Evolutionary conservation across 2,329 filamentous ascomycete species (phyloP).

Genomic region (Zymoseptoria ardabiliae): DNA sequence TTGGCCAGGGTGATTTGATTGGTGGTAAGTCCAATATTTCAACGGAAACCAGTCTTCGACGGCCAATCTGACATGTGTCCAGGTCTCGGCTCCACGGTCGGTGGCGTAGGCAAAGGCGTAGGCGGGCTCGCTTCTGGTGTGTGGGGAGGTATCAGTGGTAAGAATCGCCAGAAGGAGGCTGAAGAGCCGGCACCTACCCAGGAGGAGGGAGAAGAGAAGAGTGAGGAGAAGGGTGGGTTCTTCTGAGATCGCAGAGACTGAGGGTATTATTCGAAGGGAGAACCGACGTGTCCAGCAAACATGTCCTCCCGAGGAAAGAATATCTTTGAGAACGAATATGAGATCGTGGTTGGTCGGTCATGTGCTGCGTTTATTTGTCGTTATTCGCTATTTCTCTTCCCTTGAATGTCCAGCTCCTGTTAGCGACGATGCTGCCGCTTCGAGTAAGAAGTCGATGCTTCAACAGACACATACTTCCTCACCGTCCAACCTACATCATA

Average conservation of each 20-base stretch:
- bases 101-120: conserved; percentile 29
- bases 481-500: not conserved
- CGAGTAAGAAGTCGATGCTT: too few species aligned
- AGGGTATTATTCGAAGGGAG: not conserved
- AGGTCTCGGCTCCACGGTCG: conserved; percentile 33
- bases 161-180: conserved; percentile 17
- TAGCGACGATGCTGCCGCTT: too few species aligned
- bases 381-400: too few species aligned
- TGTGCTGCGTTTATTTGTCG: too few species aligned
- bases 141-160: conserved; percentile 27
- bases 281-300: too few species aligned
- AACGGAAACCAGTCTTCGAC: not conserved
- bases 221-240: conserved; percentile 4
- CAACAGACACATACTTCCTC: too few species aligned
- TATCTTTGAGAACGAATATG: too few species aligned
- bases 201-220: conserved; percentile 12
- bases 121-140: conserved; percentile 24
- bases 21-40: conserved; percentile 27
- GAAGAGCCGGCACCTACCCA: conserved; percentile 8
- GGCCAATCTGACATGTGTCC: not conserved
- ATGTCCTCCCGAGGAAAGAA: too few species aligned
- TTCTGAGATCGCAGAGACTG: not conserved
- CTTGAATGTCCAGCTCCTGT: too few species aligned
- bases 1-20: conserved; percentile 39
- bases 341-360: too few species aligned